Evolutionary conservation across 2,329 filamentous ascomycete genomes (phyloP).

Genomic region (Ophiocordyceps sinensis): DNA sequence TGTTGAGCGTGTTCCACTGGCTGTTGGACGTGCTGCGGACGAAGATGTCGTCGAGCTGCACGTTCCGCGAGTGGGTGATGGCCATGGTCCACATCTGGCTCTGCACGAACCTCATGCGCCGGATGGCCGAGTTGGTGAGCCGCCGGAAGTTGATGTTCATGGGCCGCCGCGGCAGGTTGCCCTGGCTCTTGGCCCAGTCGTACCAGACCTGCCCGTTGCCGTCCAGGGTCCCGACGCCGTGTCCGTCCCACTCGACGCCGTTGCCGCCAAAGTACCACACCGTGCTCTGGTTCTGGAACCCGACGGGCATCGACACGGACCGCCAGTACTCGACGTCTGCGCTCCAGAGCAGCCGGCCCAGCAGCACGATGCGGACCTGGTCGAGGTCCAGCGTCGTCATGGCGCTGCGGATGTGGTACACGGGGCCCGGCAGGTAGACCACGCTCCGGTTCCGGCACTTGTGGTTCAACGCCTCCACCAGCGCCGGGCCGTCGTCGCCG

Average conservation of each 20-base stretch:
- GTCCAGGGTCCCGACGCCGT: constrained; percentile 37
- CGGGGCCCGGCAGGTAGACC: constrained; percentile 16
- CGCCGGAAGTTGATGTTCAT: constrained; percentile 32
- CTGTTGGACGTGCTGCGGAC: constrained; percentile 32
- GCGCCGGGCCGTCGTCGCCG: constrained; percentile 16
- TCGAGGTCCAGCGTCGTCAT: constrained; percentile 19
- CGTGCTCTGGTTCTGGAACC: constrained; percentile 40
- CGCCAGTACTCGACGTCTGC: constrained; percentile 37
- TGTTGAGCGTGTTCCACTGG: constrained; percentile 20
- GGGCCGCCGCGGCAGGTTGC: constrained; percentile 33
- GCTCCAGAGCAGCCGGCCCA: constrained; percentile 23
- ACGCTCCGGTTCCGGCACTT: constrained; percentile 14
- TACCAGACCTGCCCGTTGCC: constrained; percentile 50
- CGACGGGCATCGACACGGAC: constrained; percentile 31
- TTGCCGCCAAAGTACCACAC: constrained; percentile 41
- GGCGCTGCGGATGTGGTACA: constrained; percentile 19
- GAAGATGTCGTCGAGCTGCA: constrained; percentile 34
- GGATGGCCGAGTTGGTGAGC: constrained; percentile 31
- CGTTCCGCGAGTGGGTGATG: constrained; percentile 30
- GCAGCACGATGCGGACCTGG: constrained; percentile 29
- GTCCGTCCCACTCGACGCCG: constrained; percentile 32
- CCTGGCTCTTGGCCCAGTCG: constrained; percentile 26
- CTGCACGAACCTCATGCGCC: constrained; percentile 34
- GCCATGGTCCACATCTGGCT: constrained; percentile 49
- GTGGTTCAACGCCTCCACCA: constrained; percentile 17